Percentiles rank a stretch among this genome's conserved stretches.
Evolutionary conservation across 148 eudicot species (phyloP).

Genomic region (Cornus florida): DNA sequence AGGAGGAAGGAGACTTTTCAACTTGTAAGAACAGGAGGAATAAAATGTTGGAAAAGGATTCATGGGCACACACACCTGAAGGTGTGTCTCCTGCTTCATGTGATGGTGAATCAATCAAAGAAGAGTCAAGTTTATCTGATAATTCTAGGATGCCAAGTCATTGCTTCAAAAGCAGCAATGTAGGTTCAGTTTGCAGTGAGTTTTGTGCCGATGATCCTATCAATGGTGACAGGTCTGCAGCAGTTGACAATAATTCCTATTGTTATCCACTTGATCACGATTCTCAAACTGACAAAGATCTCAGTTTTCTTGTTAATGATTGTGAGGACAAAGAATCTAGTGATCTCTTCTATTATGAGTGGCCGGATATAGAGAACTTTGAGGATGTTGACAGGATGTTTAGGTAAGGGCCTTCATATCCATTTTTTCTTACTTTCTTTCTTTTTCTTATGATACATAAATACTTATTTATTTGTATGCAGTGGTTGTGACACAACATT

Average conservation of each 20-base stretch:
- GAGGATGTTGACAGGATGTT: conserved; percentile 94
- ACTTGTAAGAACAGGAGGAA: conserved; percentile 30
- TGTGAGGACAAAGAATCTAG: conserved; percentile 51
- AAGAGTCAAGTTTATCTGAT: conserved; percentile 33
- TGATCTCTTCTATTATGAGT: conserved; percentile 62
- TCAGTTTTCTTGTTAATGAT: conserved; percentile 45
- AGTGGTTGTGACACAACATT: conserved; percentile 87
- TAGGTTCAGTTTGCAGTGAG: conserved; percentile 29
- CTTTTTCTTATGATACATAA: conserved; percentile 10
- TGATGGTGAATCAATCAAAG: conserved; percentile 36
- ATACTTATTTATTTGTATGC: conserved; percentile 16
- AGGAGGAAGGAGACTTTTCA: conserved; percentile 28
- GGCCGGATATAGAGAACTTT: conserved; percentile 77
- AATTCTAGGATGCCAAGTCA: conserved; percentile 27
- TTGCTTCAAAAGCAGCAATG: conserved; percentile 30
- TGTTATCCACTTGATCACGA: conserved; percentile 36
- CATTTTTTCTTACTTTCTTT: neutral
- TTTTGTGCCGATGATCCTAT: conserved; percentile 37
- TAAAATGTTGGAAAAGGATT: conserved; percentile 50
- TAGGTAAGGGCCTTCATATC: conserved; percentile 50
- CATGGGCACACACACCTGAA: conserved; percentile 37
- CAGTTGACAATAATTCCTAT: conserved; percentile 33
- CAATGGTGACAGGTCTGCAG: conserved; percentile 29
- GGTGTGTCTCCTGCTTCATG: conserved; percentile 37
- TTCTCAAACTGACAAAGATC: conserved; percentile 46